phyloP scores from a whole-genome alignment of 345 rosid species.

The Noccaea bulbosa region DNA sequence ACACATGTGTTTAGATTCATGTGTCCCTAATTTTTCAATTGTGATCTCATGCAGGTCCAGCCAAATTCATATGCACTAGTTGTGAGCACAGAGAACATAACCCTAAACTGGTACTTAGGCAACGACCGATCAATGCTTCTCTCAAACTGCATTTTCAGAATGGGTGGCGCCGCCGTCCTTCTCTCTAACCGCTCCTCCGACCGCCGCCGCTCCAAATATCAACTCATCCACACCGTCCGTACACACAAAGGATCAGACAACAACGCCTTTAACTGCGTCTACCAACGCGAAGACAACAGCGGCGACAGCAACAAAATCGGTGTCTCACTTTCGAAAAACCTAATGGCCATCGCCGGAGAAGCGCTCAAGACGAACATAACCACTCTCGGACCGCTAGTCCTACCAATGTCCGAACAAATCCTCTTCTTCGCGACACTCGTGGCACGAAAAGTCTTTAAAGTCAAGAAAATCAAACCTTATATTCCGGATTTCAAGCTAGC shows the following conservation, averaged over 20 bases:
- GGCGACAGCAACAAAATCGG: slow-evolving; percentile 41
- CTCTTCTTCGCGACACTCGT: slow-evolving; percentile 51
- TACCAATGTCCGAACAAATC: slow-evolving; percentile 69
- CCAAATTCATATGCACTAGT: slow-evolving; percentile 64
- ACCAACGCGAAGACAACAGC: slow-evolving; percentile 56
- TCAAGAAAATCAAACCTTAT: slow-evolving; percentile 61
- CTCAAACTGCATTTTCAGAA: slow-evolving; percentile 59
- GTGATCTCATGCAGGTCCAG: slow-evolving; percentile 45
- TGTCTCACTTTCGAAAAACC: slow-evolving; percentile 58
- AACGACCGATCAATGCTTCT: slow-evolving; percentile 65
- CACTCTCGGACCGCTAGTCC: slow-evolving; percentile 65
- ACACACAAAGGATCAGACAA: slow-evolving; percentile 71
- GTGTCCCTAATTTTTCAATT: not conserved
- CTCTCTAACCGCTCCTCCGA: slow-evolving; percentile 56
- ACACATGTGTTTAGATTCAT: not conserved
- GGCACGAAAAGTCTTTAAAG: slow-evolving; percentile 51
- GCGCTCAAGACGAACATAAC: slow-evolving; percentile 66
- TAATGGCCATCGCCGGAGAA: slow-evolving; percentile 66
- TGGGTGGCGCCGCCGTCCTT: slow-evolving; percentile 64
- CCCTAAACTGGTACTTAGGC: slow-evolving; percentile 56
- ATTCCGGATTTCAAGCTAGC: slow-evolving; percentile 74
- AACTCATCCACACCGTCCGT: slow-evolving; percentile 61
- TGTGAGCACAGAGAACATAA: slow-evolving; percentile 62
- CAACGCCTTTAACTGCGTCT: slow-evolving; percentile 51
- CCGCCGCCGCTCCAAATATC: slow-evolving; percentile 53